Evolutionary conservation across 192 early-diverging fungal genomes (phyloP).

Genomic region (Pilobolus umbonatus): DNA sequence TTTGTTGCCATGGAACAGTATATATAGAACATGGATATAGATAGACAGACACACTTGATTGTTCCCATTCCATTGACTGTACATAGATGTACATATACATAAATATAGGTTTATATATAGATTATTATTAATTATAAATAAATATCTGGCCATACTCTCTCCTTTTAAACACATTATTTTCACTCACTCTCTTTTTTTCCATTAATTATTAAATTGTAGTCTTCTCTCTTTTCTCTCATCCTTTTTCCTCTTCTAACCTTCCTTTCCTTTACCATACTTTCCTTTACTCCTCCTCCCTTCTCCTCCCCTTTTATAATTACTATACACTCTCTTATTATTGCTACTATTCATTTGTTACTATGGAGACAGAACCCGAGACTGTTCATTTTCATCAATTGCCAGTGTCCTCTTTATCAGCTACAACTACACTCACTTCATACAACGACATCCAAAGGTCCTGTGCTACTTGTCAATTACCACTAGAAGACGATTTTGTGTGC

Average conservation of each 20-base stretch:
- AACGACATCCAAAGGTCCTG: constrained; percentile 6
- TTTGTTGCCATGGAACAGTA: no score
- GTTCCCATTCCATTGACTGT: no score
- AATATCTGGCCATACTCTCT: no score
- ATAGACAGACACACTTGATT: no score
- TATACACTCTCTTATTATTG: not conserved
- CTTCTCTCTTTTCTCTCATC: not conserved
- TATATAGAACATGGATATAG: no score
- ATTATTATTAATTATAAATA: no score
- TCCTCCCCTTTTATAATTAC: not conserved
- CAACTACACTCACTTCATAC: no score
- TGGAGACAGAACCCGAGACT: not conserved
- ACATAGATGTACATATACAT: no score
- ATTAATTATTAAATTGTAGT: not conserved
- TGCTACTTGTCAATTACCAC: constrained; percentile 35
- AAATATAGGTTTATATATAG: no score
- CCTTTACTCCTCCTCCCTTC: not conserved
- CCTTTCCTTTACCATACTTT: not conserved
- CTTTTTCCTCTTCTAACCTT: not conserved
- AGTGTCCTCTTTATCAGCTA: not conserved
- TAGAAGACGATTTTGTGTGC: constrained; percentile 88
- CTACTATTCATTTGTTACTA: not conserved
- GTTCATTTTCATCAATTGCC: not conserved
- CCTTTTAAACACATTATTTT: not conserved
- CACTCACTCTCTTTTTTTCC: not conserved